Percentiles rank a stretch among this genome's conserved stretches.
phyloP scores from a whole-genome alignment of 176 grass and related monocot species.

The Sorghum bicolor region Sorghum_bicolor_NCBIv3 NC_012874.2:3572501-3573000 shows the following conservation, averaged over 20 bases:
- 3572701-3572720: not conserved
- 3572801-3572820: constrained; percentile 47
- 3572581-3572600: constrained; percentile 34
- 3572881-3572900: constrained; percentile 24
- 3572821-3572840: constrained; percentile 37
- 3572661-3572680: too few species aligned
- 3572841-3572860: constrained; percentile 61
- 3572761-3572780: constrained; percentile 92
- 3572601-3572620: constrained; percentile 28
- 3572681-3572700: not conserved
- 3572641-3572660: constrained; percentile 43
- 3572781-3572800: constrained; percentile 60
- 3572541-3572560: not conserved
- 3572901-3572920: constrained; percentile 38
- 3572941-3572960: constrained; percentile 61
- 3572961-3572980: constrained; percentile 63
- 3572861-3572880: not conserved
- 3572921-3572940: constrained; percentile 57
- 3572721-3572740: constrained; percentile 17
- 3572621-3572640: constrained; percentile 38
- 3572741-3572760: constrained; percentile 76
- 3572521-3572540: not conserved
- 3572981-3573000: not conserved
- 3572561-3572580: not conserved
- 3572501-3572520: constrained; percentile 57